A percentile compares a stretch with the other conserved stretches of the same genome.
These are phyloP conservation scores for Ophiorrhiza pumila DNA, from an alignment of 257 asterid genomes.

Conservation along the genomic window DNA sequence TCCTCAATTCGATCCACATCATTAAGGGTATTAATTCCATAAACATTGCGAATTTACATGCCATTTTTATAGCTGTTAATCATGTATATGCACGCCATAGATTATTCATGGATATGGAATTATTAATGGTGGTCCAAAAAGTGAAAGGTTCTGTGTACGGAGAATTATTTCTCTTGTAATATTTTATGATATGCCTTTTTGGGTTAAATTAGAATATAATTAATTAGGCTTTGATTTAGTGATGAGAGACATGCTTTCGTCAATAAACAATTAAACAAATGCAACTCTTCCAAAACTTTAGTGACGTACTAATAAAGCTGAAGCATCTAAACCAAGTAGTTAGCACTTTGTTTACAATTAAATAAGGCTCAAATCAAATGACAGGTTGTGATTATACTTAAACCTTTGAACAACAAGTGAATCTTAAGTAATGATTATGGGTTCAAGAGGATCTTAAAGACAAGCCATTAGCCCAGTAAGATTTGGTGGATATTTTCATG, in stretches of 20 bases:
- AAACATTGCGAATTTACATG: neutral
- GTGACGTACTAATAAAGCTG: neutral
- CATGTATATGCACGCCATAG: neutral
- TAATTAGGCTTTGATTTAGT: neutral
- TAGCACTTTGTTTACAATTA: neutral
- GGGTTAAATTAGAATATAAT: neutral
- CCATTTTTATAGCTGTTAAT: too few relatives aligned
- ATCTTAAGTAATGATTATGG: neutral
- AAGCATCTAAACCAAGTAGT: neutral
- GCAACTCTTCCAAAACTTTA: neutral
- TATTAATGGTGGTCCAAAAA: conserved; percentile 8
- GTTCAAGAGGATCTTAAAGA: neutral
- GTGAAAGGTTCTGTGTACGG: neutral
- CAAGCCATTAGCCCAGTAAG: neutral
- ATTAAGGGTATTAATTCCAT: neutral
- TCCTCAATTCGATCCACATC: too few relatives aligned
- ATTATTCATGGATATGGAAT: neutral
- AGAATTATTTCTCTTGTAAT: neutral
- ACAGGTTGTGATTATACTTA: neutral
- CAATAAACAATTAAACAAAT: neutral
- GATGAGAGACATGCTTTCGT: neutral
- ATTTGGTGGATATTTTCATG: neutral
- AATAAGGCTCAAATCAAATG: neutral
- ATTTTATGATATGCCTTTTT: neutral
- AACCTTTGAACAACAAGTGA: neutral